Evolutionary conservation across 371 early-diverging fungal genomes (phyloP).

Genomic region (Chytridium lagenaria): DNA sequence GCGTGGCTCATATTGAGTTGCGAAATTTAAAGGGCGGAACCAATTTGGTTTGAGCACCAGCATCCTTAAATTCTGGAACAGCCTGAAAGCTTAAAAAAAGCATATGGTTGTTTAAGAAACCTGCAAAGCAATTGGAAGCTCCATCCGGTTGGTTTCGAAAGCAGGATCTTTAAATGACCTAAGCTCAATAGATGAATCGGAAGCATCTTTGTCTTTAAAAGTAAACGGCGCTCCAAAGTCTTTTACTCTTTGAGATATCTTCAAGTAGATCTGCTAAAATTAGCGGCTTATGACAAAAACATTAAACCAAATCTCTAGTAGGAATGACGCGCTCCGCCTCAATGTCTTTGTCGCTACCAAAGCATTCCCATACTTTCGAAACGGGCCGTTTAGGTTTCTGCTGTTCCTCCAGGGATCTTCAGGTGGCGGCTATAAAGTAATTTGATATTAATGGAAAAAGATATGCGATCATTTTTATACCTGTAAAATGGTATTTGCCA

Average conservation of each 20-base stretch:
- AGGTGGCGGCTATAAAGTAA: neutral
- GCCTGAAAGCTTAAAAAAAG: conserved; percentile 43
- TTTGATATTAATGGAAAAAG: neutral
- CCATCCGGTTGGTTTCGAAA: conserved; percentile 53
- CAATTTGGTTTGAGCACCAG: conserved; percentile 52
- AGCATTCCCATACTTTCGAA: conserved; percentile 50
- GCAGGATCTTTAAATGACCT: conserved; percentile 53
- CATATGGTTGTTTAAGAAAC: conserved; percentile 18
- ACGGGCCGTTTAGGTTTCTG: conserved; percentile 40
- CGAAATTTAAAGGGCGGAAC: conserved; percentile 58
- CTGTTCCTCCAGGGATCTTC: conserved; percentile 28
- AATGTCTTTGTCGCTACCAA: conserved; percentile 64
- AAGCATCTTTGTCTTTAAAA: conserved; percentile 57
- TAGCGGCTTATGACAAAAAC: neutral
- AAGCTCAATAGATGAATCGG: conserved; percentile 48
- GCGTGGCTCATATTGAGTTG: conserved; percentile 59
- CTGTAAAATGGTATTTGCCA: conserved; percentile 48
- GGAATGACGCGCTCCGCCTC: conserved; percentile 52
- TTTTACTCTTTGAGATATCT: conserved; percentile 49
- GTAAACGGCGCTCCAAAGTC: conserved; percentile 52
- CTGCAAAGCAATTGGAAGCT: conserved; percentile 51
- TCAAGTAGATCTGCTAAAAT: conserved; percentile 44
- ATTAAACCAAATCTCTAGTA: conserved; percentile 49
- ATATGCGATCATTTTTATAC: conserved; percentile 34
- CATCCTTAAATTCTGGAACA: conserved; percentile 45